Evolutionary conservation across 164 flowering plant genomes (phyloP).

Genomic region (Protea cynaroides): DNA sequence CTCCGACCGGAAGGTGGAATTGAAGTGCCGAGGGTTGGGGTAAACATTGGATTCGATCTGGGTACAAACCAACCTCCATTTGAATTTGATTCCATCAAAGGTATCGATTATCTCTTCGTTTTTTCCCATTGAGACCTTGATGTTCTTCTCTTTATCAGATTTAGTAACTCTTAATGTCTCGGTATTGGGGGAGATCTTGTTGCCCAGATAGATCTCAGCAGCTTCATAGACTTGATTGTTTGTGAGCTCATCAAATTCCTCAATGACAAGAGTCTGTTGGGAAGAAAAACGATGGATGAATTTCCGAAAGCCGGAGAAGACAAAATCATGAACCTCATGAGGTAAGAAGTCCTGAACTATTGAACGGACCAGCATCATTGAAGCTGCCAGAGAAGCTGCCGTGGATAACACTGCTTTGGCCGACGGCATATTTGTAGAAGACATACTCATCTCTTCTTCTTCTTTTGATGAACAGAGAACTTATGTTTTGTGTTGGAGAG

Average conservation of each 20-base stretch:
- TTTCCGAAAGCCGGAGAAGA: conserved; percentile 18
- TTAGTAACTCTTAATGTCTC: conserved; percentile 7
- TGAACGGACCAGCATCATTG: conserved; percentile 37
- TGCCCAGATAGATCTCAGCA: conserved; percentile 17
- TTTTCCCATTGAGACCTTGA: conserved; percentile 8
- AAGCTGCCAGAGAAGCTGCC: conserved; percentile 42
- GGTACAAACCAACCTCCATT: conserved; percentile 8
- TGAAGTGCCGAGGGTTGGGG: neutral
- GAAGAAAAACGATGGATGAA: conserved; percentile 28
- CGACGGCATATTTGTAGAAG: conserved; percentile 16
- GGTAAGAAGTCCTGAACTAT: conserved; percentile 41
- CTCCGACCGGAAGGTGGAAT: conserved; percentile 10
- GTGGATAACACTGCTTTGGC: conserved; percentile 28
- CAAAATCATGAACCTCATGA: conserved; percentile 19
- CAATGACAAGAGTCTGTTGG: conserved; percentile 25
- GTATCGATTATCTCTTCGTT: conserved; percentile 14
- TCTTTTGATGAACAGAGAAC: too few species aligned
- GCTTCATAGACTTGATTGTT: conserved; percentile 21
- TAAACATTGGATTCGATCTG: conserved; percentile 4
- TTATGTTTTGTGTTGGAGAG: too few species aligned
- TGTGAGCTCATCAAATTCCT: conserved; percentile 19
- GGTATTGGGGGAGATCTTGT: conserved; percentile 7
- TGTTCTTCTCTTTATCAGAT: conserved; percentile 4
- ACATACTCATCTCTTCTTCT: too few species aligned
- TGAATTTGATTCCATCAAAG: conserved; percentile 13